Evolutionary conservation across 306 rosid genomes (phyloP).

Genomic region (Prunus padus): DNA sequence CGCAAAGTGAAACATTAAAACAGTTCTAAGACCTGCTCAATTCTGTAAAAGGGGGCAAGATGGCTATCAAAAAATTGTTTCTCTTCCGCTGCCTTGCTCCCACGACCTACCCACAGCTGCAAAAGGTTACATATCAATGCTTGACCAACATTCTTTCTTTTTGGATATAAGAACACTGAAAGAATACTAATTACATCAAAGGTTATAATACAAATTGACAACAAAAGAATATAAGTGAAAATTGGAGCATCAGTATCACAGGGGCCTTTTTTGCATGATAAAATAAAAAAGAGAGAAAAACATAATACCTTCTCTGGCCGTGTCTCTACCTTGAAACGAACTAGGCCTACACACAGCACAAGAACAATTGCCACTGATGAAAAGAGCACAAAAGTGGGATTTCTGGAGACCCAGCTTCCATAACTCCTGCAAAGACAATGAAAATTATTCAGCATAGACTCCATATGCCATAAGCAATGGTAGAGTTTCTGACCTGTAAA

Average conservation of each 20-base stretch:
- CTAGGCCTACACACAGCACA: slow-evolving; percentile 71
- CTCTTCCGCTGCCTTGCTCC: slow-evolving; percentile 92
- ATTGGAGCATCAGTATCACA: slow-evolving; percentile 1
- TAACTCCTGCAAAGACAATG: slow-evolving; percentile 57
- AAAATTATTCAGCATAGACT: slow-evolving; percentile 12
- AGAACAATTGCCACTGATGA: slow-evolving; percentile 73
- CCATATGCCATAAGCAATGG: slow-evolving; percentile 12
- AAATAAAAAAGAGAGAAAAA: slow-evolving; percentile 29
- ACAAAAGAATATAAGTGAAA: neutral
- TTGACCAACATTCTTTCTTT: neutral
- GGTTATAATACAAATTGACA: slow-evolving; percentile 8
- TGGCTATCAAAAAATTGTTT: slow-evolving; percentile 81
- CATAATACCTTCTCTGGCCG: slow-evolving; percentile 79
- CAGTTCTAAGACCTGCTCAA: slow-evolving; percentile 66
- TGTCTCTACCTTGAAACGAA: slow-evolving; percentile 83
- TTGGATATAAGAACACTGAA: neutral
- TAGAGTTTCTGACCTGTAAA: slow-evolving; percentile 69
- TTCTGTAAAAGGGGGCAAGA: slow-evolving; percentile 96
- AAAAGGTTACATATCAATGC: slow-evolving; percentile 29
- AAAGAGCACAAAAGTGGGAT: slow-evolving; percentile 70
- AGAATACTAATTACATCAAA: slow-evolving; percentile 9
- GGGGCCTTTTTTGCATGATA: slow-evolving; percentile 19
- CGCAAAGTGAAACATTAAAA: slow-evolving; percentile 5
- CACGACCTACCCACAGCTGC: slow-evolving; percentile 97
- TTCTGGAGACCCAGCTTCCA: slow-evolving; percentile 86